Evolutionary conservation across 169 alveolate species (phyloP), one percentile per base, ranked within the genome.

Genomic region (Plasmodium adleri): DNA sequence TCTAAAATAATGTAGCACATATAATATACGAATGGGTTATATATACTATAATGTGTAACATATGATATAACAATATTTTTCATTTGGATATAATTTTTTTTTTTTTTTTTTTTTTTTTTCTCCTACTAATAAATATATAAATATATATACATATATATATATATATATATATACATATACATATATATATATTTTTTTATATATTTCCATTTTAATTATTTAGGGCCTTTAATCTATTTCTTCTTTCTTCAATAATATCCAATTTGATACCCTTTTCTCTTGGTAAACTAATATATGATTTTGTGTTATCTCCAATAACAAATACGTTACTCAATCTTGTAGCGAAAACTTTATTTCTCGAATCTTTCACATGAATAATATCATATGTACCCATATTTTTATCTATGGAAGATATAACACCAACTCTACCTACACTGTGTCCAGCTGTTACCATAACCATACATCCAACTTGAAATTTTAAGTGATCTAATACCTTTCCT

Each of bases 381-480:
- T 98, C 99, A 96, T 97, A 98, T 74, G 99, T 96, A 43, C 99
- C 99, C 71, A 97, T 97, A 95, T 99, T 99, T 92, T 96, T 96
- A 95, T 99, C 99, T 71, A 97, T 95, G 88, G 97, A 98, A 24
- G 95, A 94, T 88, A 99, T 96, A 50, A 95, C 92, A 73, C 99
- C 99, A 59, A 98, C 99, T 92, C 99, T 98, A 10, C 99, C 99
- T 76, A 97, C 98, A 96, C 98, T 98, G 97, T 98, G 98, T 24
- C 99, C 99, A 43, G 99, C 99, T 60, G 98, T 97, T 88, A 98
- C 94, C 98, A 97, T 97, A 78, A 95, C 98, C 92, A 94, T 60
- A 91, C 96, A 97, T 60, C 99, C 99, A 28, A 96, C 93, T 93
- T 98, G 99, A 89, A 97, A 98, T 94, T 98, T 98, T 92, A 97